phyloP scores from a whole-genome alignment of 192 early-diverging fungal genomes.

The Coemansia sp. region DNA sequence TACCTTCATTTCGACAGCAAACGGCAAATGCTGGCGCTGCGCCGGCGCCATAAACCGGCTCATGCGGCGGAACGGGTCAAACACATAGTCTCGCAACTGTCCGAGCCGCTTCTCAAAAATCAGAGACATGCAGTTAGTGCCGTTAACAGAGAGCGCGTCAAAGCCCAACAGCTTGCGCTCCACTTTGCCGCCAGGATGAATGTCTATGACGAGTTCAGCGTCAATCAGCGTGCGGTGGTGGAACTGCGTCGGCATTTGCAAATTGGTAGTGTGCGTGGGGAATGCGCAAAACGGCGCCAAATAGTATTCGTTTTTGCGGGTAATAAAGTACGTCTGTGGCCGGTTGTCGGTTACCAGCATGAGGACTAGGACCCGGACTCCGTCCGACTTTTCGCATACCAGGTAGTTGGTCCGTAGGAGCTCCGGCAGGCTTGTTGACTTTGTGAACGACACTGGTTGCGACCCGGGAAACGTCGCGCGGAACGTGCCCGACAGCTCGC shows the following conservation, averaged over 20 bases:
- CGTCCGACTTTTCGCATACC: conserved; percentile 85
- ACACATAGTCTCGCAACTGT: conserved; percentile 60
- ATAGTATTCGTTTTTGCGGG: conserved; percentile 82
- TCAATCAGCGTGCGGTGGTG: conserved; percentile 81
- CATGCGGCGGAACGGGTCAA: conserved; percentile 54
- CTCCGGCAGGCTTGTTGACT: not conserved
- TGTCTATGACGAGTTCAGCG: conserved; percentile 86
- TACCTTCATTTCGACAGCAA: conserved; percentile 59
- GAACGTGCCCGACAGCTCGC: not conserved
- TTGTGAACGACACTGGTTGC: conserved; percentile 43
- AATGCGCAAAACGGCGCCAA: conserved; percentile 59
- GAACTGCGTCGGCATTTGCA: conserved; percentile 19
- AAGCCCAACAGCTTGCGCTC: conserved; percentile 58
- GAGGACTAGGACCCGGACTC: conserved; percentile 62
- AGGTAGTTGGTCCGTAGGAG: conserved; percentile 53
- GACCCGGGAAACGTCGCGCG: conserved; percentile 26
- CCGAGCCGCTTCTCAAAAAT: conserved; percentile 69
- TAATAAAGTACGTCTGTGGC: conserved; percentile 16
- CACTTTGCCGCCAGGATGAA: conserved; percentile 56
- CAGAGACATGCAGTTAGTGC: conserved; percentile 56
- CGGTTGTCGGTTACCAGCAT: not conserved
- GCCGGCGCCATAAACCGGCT: not conserved
- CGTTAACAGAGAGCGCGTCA: conserved; percentile 67
- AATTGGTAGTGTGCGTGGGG: conserved; percentile 52
- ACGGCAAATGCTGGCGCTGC: not conserved